These are phyloP conservation scores for Leccinum aurantiacum DNA, from an alignment of 768 basidiomycete species.

Conservation along the genomic window DNA sequence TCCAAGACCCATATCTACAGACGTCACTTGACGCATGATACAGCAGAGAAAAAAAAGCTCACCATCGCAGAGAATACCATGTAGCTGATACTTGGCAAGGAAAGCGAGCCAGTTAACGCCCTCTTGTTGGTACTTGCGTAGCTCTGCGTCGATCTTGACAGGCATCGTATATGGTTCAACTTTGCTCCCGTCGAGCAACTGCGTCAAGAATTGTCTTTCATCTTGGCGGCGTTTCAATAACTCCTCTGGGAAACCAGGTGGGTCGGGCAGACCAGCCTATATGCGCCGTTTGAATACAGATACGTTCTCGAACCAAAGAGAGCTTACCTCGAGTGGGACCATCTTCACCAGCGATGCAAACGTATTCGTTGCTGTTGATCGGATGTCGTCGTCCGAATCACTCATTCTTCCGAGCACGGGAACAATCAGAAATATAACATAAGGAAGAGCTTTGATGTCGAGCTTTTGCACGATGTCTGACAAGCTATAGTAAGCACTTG, in stretches of 20 bases:
- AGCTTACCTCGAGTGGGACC: slow-evolving; percentile 89
- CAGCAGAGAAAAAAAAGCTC: slow-evolving; percentile 21
- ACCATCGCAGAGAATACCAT: slow-evolving; percentile 98
- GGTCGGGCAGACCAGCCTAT: slow-evolving; percentile 95
- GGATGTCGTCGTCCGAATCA: slow-evolving; percentile 87
- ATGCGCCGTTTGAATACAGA: neutral
- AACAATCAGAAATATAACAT: slow-evolving; percentile 95
- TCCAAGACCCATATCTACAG: slow-evolving; percentile 94
- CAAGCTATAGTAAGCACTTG: slow-evolving; percentile 13
- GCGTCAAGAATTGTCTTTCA: slow-evolving; percentile 89
- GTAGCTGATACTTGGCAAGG: slow-evolving; percentile 94
- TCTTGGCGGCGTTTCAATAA: slow-evolving; percentile 80
- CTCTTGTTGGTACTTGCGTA: slow-evolving; percentile 97
- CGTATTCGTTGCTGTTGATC: slow-evolving; percentile 93
- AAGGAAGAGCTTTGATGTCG: slow-evolving; percentile 93
- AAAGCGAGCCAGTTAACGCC: slow-evolving; percentile 99
- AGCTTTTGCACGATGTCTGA: slow-evolving; percentile 88
- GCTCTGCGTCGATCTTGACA: slow-evolving; percentile 84
- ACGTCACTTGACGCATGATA: neutral
- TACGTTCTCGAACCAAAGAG: neutral
- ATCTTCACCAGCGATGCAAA: slow-evolving; percentile 98
- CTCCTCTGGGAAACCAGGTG: slow-evolving; percentile 87
- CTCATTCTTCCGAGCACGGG: slow-evolving; percentile 98
- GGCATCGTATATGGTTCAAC: slow-evolving; percentile 89
- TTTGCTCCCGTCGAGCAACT: slow-evolving; percentile 92